A percentile compares a stretch with the other conserved stretches of the same genome.
phyloP scores from a whole-genome alignment of 495 filamentous ascomycete genomes.

The Penicillium lagena region DNA sequence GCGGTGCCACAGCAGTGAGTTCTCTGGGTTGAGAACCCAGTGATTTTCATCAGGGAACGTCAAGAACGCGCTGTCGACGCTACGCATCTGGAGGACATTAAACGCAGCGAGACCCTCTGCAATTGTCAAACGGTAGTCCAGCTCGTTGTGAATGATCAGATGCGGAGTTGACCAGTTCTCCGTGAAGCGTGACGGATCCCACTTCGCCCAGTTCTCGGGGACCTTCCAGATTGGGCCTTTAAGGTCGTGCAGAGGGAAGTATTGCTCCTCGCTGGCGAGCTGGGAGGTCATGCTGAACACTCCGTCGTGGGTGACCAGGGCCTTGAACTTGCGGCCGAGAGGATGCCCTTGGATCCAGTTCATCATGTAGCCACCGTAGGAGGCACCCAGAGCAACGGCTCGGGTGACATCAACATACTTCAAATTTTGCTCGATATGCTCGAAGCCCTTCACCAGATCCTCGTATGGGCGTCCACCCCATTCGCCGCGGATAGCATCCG shows the following conservation, averaged over 20 bases:
- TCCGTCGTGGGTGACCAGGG: constrained; percentile 86
- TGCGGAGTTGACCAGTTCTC: constrained; percentile 81
- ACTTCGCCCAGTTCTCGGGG: constrained; percentile 68
- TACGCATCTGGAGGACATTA: constrained; percentile 71
- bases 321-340: constrained; percentile 71
- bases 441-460: constrained; percentile 74
- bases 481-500: constrained; percentile 65
- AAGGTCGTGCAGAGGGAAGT: constrained; percentile 82
- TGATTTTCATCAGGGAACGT: constrained; percentile 82
- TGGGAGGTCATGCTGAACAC: constrained; percentile 74
- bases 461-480: constrained; percentile 81
- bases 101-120: constrained; percentile 80
- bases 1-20: constrained; percentile 84
- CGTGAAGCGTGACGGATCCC: constrained; percentile 69
- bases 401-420: constrained; percentile 67
- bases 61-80: constrained; percentile 48
- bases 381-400: constrained; percentile 78
- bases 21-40: constrained; percentile 91
- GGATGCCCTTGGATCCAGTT: constrained; percentile 53
- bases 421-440: constrained; percentile 66
- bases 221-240: constrained; percentile 68
- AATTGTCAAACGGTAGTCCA: constrained; percentile 85
- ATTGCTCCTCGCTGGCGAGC: constrained; percentile 77
- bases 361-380: constrained; percentile 85
- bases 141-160: constrained; percentile 83